Base-by-base conservation (phyloP, 306 rosid species). In the Potentilla sterilis region DNA sequence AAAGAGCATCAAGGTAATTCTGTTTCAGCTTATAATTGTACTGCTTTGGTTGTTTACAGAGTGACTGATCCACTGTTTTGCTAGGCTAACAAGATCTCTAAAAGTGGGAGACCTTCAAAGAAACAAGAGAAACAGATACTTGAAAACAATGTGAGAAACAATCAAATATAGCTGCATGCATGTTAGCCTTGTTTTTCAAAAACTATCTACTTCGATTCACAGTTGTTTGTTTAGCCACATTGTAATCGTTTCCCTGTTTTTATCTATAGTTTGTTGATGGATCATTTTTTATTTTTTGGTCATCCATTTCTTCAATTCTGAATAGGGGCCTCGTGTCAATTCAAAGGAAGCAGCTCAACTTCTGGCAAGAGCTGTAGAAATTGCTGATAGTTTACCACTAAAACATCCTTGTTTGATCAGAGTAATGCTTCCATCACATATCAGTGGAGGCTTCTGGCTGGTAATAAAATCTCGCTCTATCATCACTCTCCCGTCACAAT, bases 361-460 rank as follows among this genome's bases (percentile, higher is more conserved):
- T 35, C 19, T 75, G 21, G 44, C 42, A 51, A 73, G 76, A 77
- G 93, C 89, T 16, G 59, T 72, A n/a, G 72, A 81, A 72, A 42
- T 86, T 52, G 79, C 79, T 59, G 73, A 84, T 58, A 77, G 35
- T 35, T 64, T 86, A 2, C 76, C 78, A 3, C 75, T 77, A 9
- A 48, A 65, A 34, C 68, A 63, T 67, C 93, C 86, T 10, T 75
- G 74, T 74, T 34, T 86, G 1, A 51, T 81, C 40, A 88, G 79
- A 81, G 7, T 9, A 44, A 84, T 88, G 88, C 80, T 74, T 9
- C 83, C 61, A 22, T 88, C 92, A 70, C 87, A 88, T 67, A 86
- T 86, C 49, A 10, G 77, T 9, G 42, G 70, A 22, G 87, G 92
- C 22, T 86, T 82, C 81, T 88, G 88, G 86, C 84, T 86, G 69